Base-by-base conservation (phyloP, 1,139 yeast genomes). In the Spencermartinsiella ligniputridi region DNA sequence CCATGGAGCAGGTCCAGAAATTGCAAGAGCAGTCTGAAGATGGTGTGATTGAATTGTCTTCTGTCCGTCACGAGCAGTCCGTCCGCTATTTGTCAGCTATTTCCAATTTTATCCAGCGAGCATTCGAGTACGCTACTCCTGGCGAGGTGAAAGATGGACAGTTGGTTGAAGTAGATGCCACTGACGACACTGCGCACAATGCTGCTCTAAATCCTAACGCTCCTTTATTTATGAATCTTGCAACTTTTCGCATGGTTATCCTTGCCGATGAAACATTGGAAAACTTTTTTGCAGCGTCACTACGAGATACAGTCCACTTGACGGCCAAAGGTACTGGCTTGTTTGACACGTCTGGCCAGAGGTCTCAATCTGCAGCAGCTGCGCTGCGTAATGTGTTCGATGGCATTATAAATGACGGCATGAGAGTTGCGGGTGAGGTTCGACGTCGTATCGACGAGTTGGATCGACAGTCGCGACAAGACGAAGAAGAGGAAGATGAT, bases 241-340 rank as follows among this genome's bases (percentile, higher is more conserved):
- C 97, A 0, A 89, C 96, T 0, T 92, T 92, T 68, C 73, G 98
- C 53, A 92, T 92, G 98, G 95, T 92, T 1, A 71, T 92, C 3
- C 71, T 92, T 13, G 97, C 97, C 0, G 96, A 90, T 62, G 97
- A 89, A 58, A 86, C 97, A 0, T 83, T 89, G 54, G 97, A 92
- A 61, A 69, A 84, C 35, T 78, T 90, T 52, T 92, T 92, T 64
- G 74, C 87, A 30, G 69, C 72, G 21, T 84, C 90, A 1, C 71
- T 83, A 38, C 75, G 83, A 43, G 64, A 71, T 6, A 78, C 95
- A 0, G 75, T 89, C 41, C 88, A 84, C 56, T 71, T 89, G 34
- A 78, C 80, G 34, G 78, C 79, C 52, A 53, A 51, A 24, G 68
- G 67, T 21, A 64, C 68, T 2, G 66, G 67, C 4, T 53, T 56